Percentiles rank a stretch among this genome's conserved stretches.
Evolutionary conservation across 2,329 filamentous ascomycete genomes (phyloP).

Genomic region (Ophiostoma piceae): DNA sequence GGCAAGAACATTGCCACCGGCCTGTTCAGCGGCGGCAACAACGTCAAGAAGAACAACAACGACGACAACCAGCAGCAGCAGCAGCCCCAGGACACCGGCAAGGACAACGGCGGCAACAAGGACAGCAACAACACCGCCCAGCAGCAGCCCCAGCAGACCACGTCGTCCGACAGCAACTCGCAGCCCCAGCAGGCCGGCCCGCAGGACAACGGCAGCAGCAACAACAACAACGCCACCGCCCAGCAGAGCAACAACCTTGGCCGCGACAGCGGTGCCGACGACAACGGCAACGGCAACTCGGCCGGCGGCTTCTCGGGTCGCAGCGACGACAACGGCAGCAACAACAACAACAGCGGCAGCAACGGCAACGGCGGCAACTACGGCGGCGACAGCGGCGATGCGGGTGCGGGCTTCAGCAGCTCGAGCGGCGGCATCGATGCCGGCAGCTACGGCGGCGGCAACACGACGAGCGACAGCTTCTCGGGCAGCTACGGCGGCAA

Average conservation of each 20-base stretch:
- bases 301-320: not conserved
- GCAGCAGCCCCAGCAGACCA: constrained; percentile 2
- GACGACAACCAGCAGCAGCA: constrained; percentile 13
- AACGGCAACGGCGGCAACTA: constrained; percentile 4
- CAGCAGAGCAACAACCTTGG: not conserved
- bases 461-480: constrained; percentile 16
- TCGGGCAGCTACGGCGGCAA: constrained; percentile 3
- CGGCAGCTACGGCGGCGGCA: constrained; percentile 13
- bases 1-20: constrained; percentile 24
- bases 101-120: constrained; percentile 9
- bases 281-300: not conserved
- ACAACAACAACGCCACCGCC: constrained; percentile 10
- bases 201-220: not conserved
- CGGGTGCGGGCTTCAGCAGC: constrained; percentile 1
- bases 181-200: constrained; percentile 9
- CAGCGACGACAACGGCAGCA: constrained; percentile 13
- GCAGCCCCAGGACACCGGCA: constrained; percentile 12
- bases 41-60: constrained; percentile 8
- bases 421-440: constrained; percentile 14
- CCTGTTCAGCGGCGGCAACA: constrained; percentile 17
- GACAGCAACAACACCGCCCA: constrained; percentile 1
- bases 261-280: constrained; percentile 15
- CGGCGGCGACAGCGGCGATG: constrained; percentile 14
- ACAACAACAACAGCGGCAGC: constrained; percentile 9
- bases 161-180: not conserved